A percentile compares a stretch with the other conserved stretches of the same genome.
Conservation (phyloP, 108 stramenopile genomes). For the Nitzschia sp. region DNA sequence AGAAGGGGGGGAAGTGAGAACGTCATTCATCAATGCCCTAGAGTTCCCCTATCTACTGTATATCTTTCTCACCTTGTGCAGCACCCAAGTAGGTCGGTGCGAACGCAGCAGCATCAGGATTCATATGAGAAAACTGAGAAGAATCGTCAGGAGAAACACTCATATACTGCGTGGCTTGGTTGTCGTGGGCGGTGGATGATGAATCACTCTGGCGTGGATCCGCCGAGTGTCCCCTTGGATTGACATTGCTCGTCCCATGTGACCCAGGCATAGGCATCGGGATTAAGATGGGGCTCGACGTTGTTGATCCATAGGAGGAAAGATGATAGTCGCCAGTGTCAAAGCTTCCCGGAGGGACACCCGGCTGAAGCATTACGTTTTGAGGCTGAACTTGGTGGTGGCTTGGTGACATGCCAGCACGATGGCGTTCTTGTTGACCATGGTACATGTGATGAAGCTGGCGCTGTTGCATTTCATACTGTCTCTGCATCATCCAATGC, state of each 20-base stretch:
- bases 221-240: neutral
- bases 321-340: neutral
- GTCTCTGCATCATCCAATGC: constrained; percentile 36
- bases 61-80: neutral
- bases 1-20: neutral
- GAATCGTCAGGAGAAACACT: constrained; percentile 5
- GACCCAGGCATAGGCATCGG: neutral
- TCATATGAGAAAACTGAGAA: constrained; percentile 17
- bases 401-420: neutral
- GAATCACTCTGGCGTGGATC: neutral
- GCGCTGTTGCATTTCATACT: constrained; percentile 55
- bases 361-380: neutral
- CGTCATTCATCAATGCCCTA: too few species aligned
- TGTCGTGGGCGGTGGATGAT: neutral
- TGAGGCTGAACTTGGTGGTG: neutral
- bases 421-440: constrained; percentile 30
- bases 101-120: constrained; percentile 31
- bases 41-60: too few species aligned
- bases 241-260: neutral
- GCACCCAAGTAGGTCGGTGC: constrained; percentile 20
- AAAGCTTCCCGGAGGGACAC: neutral
- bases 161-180: neutral
- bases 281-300: neutral
- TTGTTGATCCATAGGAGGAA: neutral
- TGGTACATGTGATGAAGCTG: constrained; percentile 55